These are phyloP conservation scores for Dictyostelium brefeldianum DNA, from an alignment of 78 protist species.

Conservation along the genomic window DNA sequence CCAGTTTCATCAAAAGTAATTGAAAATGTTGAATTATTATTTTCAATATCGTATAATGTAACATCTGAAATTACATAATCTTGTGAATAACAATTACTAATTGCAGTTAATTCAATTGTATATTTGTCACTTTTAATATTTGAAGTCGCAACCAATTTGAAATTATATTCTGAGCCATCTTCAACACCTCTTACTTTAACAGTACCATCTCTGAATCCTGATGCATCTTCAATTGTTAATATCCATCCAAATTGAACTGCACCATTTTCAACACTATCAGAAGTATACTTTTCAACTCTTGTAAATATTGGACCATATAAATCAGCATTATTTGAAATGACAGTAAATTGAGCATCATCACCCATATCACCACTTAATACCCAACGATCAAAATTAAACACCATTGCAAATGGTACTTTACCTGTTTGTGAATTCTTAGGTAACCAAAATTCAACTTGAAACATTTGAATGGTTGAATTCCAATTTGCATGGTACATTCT, in stretches of 20 bases:
- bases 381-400: no score
- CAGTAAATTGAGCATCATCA: no score
- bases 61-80: not conserved
- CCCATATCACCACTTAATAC: no score
- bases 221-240: not conserved
- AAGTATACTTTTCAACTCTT: no score
- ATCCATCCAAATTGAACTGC: not conserved
- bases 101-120: not conserved
- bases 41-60: not conserved
- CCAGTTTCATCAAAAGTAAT: no score
- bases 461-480: conserved; percentile 14
- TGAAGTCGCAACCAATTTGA: not conserved
- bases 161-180: not conserved
- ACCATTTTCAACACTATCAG: no score
- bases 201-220: conserved; percentile 3
- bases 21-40: not conserved
- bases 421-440: not conserved
- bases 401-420: not conserved
- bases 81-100: not conserved
- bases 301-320: not conserved
- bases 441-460: conserved; percentile 10
- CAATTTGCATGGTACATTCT: not conserved
- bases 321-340: not conserved
- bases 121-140: not conserved
- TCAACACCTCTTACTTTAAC: not conserved